Conservation (phyloP, 2,329 filamentous ascomycete genomes). For the Teratosphaeria epicoccoides region DNA sequence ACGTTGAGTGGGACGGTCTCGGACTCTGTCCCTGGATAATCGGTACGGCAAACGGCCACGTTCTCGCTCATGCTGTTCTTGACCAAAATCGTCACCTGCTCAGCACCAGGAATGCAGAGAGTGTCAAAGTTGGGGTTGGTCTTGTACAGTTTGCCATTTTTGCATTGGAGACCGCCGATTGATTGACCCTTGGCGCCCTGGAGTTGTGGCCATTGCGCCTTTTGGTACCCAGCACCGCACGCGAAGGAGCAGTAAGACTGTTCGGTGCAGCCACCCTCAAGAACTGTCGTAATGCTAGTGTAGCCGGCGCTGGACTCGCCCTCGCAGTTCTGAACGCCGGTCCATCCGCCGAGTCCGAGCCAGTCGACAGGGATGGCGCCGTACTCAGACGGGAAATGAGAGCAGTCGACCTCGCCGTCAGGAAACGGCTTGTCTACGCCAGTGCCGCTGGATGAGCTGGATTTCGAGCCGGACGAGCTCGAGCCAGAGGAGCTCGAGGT, state of each 20-base stretch:
- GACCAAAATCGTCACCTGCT: constrained; percentile 54
- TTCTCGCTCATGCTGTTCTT: constrained; percentile 59
- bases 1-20: constrained; percentile 71
- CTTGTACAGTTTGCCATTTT: constrained; percentile 63
- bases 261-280: constrained; percentile 52
- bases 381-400: constrained; percentile 65
- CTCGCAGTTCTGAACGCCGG: constrained; percentile 55
- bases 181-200: constrained; percentile 78
- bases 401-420: constrained; percentile 61
- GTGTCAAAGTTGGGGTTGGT: constrained; percentile 57
- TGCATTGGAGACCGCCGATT: constrained; percentile 78
- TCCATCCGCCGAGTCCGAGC: constrained; percentile 63
- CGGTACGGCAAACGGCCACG: constrained; percentile 79
- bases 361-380: constrained; percentile 64
- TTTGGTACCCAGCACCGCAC: constrained; percentile 84
- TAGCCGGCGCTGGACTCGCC: constrained; percentile 24
- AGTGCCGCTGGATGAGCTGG: constrained; percentile 12
- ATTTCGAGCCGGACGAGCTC: constrained; percentile 12
- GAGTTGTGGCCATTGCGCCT: constrained; percentile 72
- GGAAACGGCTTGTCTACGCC: constrained; percentile 60
- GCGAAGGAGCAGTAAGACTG: constrained; percentile 81
- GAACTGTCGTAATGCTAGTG: constrained; percentile 53
- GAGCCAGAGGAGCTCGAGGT: constrained; percentile 10
- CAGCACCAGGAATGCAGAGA: constrained; percentile 65
- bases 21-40: constrained; percentile 85